Percentiles rank a stretch among this genome's conserved stretches.
Evolutionary conservation across 257 asterid genomes (phyloP).

Genomic region (Dorcoceras hygrometricum): DNA sequence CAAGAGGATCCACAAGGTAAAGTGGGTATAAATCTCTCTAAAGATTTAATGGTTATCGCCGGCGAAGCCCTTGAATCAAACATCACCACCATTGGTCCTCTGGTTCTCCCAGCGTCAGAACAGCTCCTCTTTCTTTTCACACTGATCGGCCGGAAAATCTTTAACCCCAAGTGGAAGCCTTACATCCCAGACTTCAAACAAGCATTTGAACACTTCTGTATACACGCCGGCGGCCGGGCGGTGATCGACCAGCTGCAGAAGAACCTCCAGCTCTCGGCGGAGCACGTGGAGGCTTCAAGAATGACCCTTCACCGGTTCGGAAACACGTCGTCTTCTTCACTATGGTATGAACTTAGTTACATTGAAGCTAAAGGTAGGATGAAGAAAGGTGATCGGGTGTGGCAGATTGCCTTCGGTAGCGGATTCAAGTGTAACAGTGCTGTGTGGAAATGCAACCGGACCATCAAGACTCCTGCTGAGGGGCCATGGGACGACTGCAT

Average conservation of each 20-base stretch:
- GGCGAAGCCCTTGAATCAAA: conserved; percentile 16
- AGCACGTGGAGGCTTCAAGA: conserved; percentile 17
- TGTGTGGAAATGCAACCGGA: conserved; percentile 16
- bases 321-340: conserved; percentile 9
- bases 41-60: conserved; percentile 14
- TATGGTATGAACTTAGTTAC: conserved; percentile 10
- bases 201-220: conserved; percentile 19
- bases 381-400: conserved; percentile 9
- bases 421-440: conserved; percentile 20
- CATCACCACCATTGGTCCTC: conserved; percentile 11
- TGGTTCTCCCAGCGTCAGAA: conserved; percentile 14
- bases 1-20: conserved; percentile 15
- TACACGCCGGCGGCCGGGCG: conserved; percentile 20
- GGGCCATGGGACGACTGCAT: conserved; percentile 19
- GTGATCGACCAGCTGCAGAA: conserved; percentile 19
- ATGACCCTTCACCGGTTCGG: conserved; percentile 17
- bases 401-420: conserved; percentile 19
- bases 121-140: conserved; percentile 14
- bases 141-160: conserved; percentile 5
- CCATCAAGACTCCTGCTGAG: not conserved
- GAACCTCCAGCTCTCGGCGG: conserved; percentile 18
- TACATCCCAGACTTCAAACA: conserved; percentile 19
- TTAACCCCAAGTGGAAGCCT: conserved; percentile 14
- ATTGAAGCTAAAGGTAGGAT: conserved; percentile 15
- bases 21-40: conserved; percentile 10